These are phyloP conservation scores for Xylaria curta DNA, from an alignment of 495 filamentous ascomycete species.

Conservation along the genomic window DNA sequence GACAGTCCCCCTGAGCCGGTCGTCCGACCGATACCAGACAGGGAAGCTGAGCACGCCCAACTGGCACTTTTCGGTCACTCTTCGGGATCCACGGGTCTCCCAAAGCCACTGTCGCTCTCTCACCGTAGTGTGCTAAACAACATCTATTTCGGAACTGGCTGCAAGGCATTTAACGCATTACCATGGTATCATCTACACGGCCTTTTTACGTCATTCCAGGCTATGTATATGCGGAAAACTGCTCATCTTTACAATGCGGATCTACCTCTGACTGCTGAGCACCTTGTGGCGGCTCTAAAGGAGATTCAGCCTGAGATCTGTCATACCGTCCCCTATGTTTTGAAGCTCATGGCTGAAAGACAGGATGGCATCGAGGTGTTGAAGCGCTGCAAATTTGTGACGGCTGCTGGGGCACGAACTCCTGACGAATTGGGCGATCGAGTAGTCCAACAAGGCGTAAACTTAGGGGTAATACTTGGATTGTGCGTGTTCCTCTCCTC, in stretches of 20 bases:
- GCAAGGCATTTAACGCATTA: conserved; percentile 61
- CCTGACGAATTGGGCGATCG: conserved; percentile 65
- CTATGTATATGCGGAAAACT: conserved; percentile 59
- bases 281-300: conserved; percentile 54
- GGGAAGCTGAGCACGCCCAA: conserved; percentile 44
- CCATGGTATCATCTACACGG: conserved; percentile 64
- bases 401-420: conserved; percentile 59
- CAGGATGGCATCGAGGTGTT: conserved; percentile 54
- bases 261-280: conserved; percentile 60
- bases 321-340: conserved; percentile 62
- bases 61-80: conserved; percentile 60
- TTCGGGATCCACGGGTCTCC: conserved; percentile 64
- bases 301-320: conserved; percentile 56
- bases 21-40: conserved; percentile 42
- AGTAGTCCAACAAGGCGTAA: conserved; percentile 55
- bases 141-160: conserved; percentile 41
- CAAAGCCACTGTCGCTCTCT: conserved; percentile 56
- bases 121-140: conserved; percentile 47
- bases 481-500: conserved; percentile 47
- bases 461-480: conserved; percentile 59
- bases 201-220: conserved; percentile 53
- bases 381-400: conserved; percentile 53
- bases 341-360: conserved; percentile 60
- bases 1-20: conserved; percentile 36
- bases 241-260: conserved; percentile 58